phyloP scores from a whole-genome alignment of 495 filamentous ascomycete species.

The Hamigera avellanea region DNA sequence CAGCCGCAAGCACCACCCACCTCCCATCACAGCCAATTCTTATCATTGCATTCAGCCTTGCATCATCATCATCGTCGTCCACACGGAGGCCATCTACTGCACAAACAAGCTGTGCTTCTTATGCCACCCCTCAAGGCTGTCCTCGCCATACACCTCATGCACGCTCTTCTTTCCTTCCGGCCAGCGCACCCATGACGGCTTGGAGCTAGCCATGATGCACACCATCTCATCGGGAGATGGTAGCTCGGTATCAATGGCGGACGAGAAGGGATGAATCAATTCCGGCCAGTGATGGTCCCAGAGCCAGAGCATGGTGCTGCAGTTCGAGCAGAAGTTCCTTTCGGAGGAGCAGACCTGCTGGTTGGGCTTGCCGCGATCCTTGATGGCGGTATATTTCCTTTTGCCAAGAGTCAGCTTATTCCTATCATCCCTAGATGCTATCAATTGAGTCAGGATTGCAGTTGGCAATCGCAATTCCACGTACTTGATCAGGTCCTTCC shows the following conservation, averaged over 20 bases:
- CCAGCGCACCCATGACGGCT: slow-evolving; percentile 40
- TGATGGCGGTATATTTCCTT: slow-evolving; percentile 42
- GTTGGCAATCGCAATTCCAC: neutral
- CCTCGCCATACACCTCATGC: slow-evolving; percentile 25
- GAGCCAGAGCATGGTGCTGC: slow-evolving; percentile 38
- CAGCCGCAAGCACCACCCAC: no score
- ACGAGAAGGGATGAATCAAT: slow-evolving; percentile 44
- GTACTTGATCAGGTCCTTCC: slow-evolving; percentile 39
- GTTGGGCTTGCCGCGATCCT: slow-evolving; percentile 34
- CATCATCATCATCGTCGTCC: no score
- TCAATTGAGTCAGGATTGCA: neutral
- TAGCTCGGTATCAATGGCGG: slow-evolving; percentile 43
- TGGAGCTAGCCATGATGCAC: slow-evolving; percentile 36
- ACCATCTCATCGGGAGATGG: slow-evolving; percentile 42
- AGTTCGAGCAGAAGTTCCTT: slow-evolving; percentile 42
- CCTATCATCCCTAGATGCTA: no score
- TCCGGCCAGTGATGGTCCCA: slow-evolving; percentile 42
- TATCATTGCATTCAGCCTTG: no score
- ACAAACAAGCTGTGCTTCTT: slow-evolving; percentile 31
- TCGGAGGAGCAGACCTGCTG: slow-evolving; percentile 33
- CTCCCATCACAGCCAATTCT: no score
- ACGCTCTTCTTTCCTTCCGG: slow-evolving; percentile 39
- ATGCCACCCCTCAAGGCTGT: slow-evolving; percentile 43
- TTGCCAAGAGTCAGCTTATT: slow-evolving; percentile 1
- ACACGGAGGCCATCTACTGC: no score